Evolutionary conservation across 345 rosid species (phyloP).

Genomic region (Eucalyptus sp.): DNA sequence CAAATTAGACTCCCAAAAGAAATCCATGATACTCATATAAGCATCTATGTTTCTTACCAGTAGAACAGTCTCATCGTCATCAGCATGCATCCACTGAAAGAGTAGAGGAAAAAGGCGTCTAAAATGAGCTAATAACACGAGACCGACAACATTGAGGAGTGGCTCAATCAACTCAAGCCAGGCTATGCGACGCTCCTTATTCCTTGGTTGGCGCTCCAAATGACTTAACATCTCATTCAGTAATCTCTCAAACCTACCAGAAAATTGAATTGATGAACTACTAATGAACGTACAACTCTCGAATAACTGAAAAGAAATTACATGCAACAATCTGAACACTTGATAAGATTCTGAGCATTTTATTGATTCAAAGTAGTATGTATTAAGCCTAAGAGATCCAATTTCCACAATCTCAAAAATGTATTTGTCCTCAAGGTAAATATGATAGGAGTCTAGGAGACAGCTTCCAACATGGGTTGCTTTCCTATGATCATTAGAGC

Average conservation of each 20-base stretch:
- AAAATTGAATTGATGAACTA: not conserved
- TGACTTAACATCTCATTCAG: slow-evolving; percentile 76
- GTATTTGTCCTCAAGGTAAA: not conserved
- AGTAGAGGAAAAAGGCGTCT: slow-evolving; percentile 70
- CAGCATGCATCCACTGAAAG: slow-evolving; percentile 84
- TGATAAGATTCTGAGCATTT: not conserved
- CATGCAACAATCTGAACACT: not conserved
- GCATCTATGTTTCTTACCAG: slow-evolving; percentile 32
- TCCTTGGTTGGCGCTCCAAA: slow-evolving; percentile 83
- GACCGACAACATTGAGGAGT: slow-evolving; percentile 46
- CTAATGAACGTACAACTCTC: not conserved
- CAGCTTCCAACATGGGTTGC: not conserved
- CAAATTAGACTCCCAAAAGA: not conserved
- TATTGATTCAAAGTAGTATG: not conserved
- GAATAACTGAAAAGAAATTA: not conserved
- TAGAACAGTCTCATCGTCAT: slow-evolving; percentile 64
- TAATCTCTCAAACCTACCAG: slow-evolving; percentile 57
- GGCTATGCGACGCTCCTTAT: slow-evolving; percentile 45
- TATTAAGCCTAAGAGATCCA: not conserved
- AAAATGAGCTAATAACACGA: slow-evolving; percentile 67
- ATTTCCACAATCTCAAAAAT: not conserved
- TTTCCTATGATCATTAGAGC: not conserved
- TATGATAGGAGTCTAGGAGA: not conserved
- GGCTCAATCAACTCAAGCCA: slow-evolving; percentile 71
- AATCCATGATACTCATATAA: not conserved